phyloP scores from a whole-genome alignment of 306 rosid species.

The Sophora flavescens region DNA sequence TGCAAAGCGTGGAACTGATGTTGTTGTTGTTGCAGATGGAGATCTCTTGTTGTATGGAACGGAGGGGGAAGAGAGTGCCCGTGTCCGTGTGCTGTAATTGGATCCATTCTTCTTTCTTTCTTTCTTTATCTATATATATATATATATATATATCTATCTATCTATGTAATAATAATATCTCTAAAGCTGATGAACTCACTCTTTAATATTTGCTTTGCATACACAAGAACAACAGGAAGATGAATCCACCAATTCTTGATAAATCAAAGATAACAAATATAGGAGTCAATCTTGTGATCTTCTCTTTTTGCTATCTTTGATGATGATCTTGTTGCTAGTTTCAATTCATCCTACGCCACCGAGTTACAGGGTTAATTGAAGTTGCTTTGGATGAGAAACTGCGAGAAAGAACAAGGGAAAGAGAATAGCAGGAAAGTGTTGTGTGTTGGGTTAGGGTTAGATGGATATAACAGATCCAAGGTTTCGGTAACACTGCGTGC shows the following conservation, averaged over 20 bases:
- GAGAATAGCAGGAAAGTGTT: neutral
- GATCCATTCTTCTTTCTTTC: slow-evolving; percentile 60
- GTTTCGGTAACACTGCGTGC: slow-evolving; percentile 69
- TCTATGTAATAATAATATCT: neutral
- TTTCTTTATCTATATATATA: neutral
- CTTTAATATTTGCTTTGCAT: slow-evolving; percentile 21
- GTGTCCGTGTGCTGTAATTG: slow-evolving; percentile 59
- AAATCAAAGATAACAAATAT: no score
- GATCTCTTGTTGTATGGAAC: slow-evolving; percentile 76
- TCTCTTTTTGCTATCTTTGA: neutral
- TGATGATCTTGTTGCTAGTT: neutral
- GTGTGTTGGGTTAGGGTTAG: slow-evolving; percentile 65
- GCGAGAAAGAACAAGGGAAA: neutral
- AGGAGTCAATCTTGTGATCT: no score
- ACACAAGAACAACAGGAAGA: neutral
- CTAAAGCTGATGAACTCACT: neutral
- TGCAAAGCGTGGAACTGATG: slow-evolving; percentile 57
- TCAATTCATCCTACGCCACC: neutral
- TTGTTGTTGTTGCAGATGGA: slow-evolving; percentile 59
- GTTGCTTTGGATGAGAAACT: neutral
- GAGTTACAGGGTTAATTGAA: neutral
- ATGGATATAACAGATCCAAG: slow-evolving; percentile 57
- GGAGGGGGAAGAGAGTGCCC: slow-evolving; percentile 94
- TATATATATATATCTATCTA: neutral
- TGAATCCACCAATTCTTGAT: neutral